phyloP scores from a whole-genome alignment of 2,329 filamentous ascomycete genomes.

The Pseudogymnoascus sp. region DNA sequence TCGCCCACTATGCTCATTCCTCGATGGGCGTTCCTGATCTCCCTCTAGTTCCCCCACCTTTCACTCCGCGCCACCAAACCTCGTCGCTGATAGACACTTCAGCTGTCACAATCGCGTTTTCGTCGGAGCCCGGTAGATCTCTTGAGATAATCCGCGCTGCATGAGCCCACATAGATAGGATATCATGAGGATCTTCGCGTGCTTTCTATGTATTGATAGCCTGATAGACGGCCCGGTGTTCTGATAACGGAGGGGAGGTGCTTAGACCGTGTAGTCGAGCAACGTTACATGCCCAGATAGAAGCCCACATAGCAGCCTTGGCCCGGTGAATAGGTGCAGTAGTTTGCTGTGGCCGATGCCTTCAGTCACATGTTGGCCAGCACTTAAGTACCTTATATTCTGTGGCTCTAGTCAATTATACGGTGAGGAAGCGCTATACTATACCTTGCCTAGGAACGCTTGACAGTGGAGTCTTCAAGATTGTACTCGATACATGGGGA shows the following conservation, averaged over 20 bases:
- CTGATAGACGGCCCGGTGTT: background rate
- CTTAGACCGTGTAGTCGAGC: background rate
- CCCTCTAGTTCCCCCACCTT: background rate
- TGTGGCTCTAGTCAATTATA: background rate
- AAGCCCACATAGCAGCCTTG: background rate
- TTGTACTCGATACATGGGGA: background rate
- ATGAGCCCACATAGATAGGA: background rate
- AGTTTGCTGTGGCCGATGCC: background rate
- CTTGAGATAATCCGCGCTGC: background rate
- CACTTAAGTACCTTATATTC: constrained; percentile 1
- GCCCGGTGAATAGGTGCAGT: background rate
- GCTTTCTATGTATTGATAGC: constrained; percentile 1
- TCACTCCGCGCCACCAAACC: background rate
- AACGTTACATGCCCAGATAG: constrained; percentile 3
- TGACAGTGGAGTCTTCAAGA: background rate
- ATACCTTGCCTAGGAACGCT: background rate
- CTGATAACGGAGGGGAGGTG: constrained; percentile 5
- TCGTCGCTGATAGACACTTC: background rate
- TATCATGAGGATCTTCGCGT: background rate
- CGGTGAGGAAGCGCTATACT: background rate
- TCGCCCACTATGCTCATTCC: background rate
- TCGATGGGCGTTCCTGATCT: background rate
- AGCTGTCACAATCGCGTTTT: background rate
- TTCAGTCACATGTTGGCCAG: background rate
- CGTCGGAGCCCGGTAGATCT: background rate